These are phyloP conservation scores for Zygotorulaspora mrakii DNA, from an alignment of 1,139 yeast species.

Conservation along the genomic window DNA sequence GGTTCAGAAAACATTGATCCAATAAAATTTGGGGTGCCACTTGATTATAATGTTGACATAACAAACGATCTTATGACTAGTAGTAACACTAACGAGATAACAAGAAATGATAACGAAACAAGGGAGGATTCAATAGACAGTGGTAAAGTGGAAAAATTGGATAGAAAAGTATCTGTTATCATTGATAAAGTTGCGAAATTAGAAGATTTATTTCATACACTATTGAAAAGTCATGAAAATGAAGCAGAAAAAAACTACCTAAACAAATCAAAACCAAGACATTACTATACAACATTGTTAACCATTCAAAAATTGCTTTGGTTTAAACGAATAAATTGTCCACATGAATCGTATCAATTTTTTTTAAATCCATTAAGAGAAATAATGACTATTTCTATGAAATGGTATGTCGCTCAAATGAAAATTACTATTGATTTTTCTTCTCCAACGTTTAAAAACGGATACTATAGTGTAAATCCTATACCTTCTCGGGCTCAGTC, in stretches of 20 bases:
- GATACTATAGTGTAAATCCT: slow-evolving; percentile 18
- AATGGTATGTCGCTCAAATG: slow-evolving; percentile 29
- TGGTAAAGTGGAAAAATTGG: slow-evolving; percentile 22
- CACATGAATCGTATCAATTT: slow-evolving; percentile 12
- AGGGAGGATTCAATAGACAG: too few relatives aligned
- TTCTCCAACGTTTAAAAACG: slow-evolving; percentile 20
- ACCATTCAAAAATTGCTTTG: slow-evolving; percentile 26
- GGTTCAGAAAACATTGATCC: slow-evolving; percentile 1
- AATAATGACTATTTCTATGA: slow-evolving; percentile 21
- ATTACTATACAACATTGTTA: slow-evolving; percentile 22
- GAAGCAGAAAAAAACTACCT: slow-evolving; percentile 3
- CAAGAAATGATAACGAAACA: neutral
- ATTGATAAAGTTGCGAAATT: slow-evolving; percentile 25
- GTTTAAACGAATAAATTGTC: slow-evolving; percentile 20
- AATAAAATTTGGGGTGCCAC: neutral
- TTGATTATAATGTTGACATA: slow-evolving; percentile 2
- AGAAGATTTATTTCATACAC: slow-evolving; percentile 21
- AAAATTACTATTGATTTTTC: slow-evolving; percentile 27
- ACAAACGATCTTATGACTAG: slow-evolving; percentile 1
- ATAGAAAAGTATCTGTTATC: slow-evolving; percentile 25
- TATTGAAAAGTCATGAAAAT: slow-evolving; percentile 10
- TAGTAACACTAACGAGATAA: too few relatives aligned
- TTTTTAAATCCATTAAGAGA: slow-evolving; percentile 23
- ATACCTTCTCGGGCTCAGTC: slow-evolving; percentile 27
- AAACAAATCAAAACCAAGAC: slow-evolving; percentile 17